A percentile compares a stretch with the other conserved stretches of the same genome.
Conservation (phyloP, 306 rosid genomes). For the Sicyos baderoa region DNA sequence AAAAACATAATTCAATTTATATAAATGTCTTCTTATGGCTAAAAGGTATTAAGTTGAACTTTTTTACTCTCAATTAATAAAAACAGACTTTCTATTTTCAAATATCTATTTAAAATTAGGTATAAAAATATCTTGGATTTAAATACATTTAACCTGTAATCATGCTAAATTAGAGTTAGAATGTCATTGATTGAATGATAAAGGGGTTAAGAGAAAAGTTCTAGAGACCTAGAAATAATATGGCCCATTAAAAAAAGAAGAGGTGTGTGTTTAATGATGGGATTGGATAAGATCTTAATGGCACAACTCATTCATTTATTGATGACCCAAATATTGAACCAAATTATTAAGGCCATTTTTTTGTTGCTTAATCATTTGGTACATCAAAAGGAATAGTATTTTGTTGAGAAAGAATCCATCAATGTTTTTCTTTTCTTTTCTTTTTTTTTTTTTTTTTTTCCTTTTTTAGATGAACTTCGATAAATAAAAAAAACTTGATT, state of each 20-base stretch:
- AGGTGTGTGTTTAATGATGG: not conserved
- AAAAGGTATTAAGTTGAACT: no score
- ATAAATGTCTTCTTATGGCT: no score
- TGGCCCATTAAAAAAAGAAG: not conserved
- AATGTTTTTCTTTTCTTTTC: not conserved
- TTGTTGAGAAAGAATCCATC: not conserved
- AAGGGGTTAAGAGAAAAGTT: not conserved
- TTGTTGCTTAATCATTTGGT: constrained; percentile 1
- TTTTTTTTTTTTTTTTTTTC: not conserved
- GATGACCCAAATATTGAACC: not conserved
- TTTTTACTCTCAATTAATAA: no score
- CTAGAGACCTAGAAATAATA: not conserved
- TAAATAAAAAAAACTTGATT: not conserved
- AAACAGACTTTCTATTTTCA: not conserved
- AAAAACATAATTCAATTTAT: no score
- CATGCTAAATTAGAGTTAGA: not conserved
- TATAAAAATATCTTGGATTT: not conserved
- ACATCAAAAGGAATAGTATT: no score
- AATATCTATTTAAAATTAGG: not conserved
- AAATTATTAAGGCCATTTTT: not conserved
- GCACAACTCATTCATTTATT: not conserved
- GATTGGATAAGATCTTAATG: constrained; percentile 13
- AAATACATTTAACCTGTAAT: no score
- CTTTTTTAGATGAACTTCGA: not conserved
- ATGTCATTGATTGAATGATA: not conserved